These are phyloP conservation scores for Diaporthe helianthi DNA, from an alignment of 2,329 filamentous ascomycete species.

Conservation along the genomic window DNA sequence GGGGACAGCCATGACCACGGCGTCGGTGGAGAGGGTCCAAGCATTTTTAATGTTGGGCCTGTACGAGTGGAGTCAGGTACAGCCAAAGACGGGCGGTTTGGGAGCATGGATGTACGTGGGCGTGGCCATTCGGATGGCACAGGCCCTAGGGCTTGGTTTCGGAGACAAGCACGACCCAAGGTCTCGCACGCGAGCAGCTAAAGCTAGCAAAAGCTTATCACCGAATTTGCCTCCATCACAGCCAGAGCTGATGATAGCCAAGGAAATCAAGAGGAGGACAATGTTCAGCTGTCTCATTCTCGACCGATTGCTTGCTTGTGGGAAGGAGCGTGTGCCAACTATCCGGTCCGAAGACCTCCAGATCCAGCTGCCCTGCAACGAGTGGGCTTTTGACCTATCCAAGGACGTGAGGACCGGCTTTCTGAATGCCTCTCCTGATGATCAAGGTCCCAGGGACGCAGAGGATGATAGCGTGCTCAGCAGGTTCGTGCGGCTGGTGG, in stretches of 20 bases:
- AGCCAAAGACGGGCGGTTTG: constrained; percentile 55
- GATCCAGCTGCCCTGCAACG: constrained; percentile 73
- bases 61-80: constrained; percentile 74
- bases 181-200: constrained; percentile 30
- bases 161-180: constrained; percentile 51
- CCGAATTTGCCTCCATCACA: constrained; percentile 18
- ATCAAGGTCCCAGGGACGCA: constrained; percentile 38
- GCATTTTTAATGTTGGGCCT: constrained; percentile 74
- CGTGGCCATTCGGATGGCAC: constrained; percentile 68
- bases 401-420: constrained; percentile 63
- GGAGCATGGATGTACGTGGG: constrained; percentile 73
- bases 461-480: constrained; percentile 57
- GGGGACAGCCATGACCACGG: constrained; percentile 55
- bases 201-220: constrained; percentile 3
- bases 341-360: constrained; percentile 65
- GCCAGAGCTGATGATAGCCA: constrained; percentile 57
- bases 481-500: constrained; percentile 63
- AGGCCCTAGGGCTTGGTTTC: constrained; percentile 66
- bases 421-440: constrained; percentile 42
- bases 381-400: constrained; percentile 68
- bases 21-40: constrained; percentile 69
- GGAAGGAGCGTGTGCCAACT: constrained; percentile 65
- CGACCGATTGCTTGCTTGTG: constrained; percentile 72
- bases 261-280: constrained; percentile 71
- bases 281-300: constrained; percentile 79